These are phyloP conservation scores for Hygrocybe coccinea DNA, from an alignment of 768 basidiomycete species.

Conservation along the genomic window DNA sequence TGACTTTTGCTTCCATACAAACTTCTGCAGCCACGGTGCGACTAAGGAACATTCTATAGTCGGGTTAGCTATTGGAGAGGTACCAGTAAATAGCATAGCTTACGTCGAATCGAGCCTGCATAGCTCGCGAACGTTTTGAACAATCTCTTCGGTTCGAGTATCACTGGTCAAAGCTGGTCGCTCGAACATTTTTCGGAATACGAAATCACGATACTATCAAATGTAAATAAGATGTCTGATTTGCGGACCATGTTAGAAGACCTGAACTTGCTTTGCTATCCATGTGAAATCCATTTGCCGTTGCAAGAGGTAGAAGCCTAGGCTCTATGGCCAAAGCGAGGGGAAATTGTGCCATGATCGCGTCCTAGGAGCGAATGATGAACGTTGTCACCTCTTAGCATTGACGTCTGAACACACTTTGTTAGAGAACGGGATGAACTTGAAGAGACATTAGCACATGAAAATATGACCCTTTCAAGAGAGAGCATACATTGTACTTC, in stretches of 20 bases:
- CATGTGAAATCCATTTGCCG: slow-evolving; percentile 72
- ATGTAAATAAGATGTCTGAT: slow-evolving; percentile 3
- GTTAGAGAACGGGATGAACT: slow-evolving; percentile 77
- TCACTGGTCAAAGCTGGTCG: slow-evolving; percentile 46
- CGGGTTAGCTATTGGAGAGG: background rate
- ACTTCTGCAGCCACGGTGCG: slow-evolving; percentile 80
- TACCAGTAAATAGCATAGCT: slow-evolving; percentile 14
- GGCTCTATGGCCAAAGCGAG: slow-evolving; percentile 75
- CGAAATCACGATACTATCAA: slow-evolving; percentile 70
- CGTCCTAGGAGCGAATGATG: slow-evolving; percentile 47
- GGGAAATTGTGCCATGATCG: slow-evolving; percentile 72
- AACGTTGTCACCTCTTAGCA: slow-evolving; percentile 5
- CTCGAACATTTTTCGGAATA: slow-evolving; percentile 86
- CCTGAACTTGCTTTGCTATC: slow-evolving; percentile 56
- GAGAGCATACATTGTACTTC: slow-evolving; percentile 56
- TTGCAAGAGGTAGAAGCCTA: slow-evolving; percentile 64
- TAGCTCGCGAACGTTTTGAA: slow-evolving; percentile 65
- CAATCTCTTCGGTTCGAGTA: slow-evolving; percentile 55
- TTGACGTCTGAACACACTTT: slow-evolving; percentile 42
- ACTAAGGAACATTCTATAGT: slow-evolving; percentile 69
- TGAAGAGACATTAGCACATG: slow-evolving; percentile 12
- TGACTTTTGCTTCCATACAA: slow-evolving; percentile 74
- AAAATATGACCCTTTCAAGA: slow-evolving; percentile 13
- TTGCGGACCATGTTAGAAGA: slow-evolving; percentile 7
- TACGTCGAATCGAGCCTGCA: slow-evolving; percentile 67